Base-by-base conservation (phyloP, 345 rosid species). In the Rhizophora mangle region DNA sequence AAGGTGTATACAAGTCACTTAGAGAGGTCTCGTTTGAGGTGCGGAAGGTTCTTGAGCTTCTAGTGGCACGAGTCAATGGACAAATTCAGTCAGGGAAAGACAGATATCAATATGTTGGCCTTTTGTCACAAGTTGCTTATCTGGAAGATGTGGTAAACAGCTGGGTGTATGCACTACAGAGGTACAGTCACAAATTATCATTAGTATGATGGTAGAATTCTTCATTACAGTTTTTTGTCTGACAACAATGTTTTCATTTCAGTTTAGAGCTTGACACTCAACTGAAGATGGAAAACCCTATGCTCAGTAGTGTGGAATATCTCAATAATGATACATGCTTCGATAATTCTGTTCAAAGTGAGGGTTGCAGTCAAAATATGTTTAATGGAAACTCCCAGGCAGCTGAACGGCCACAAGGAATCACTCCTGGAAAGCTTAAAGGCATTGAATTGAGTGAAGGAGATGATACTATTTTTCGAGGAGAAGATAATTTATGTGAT, bases 81-180 rank as follows among this genome's bases (percentile, higher is more conserved):
- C 89, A 88, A 86, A 77, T 92, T 75, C 84, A 82, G 68, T 87
- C 88, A 69, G 97, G 99, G 49, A 92, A 92, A 79, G 92, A 95
- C 72, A 80, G 85, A 81, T 83, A 84, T 74, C 89, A 73, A 54
- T 92, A 86, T 78, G 68, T 85, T 62, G 87, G 89, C 63, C 82
- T 95, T 64, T 78, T 95, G 59, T 95, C 97, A 22, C 96, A 92
- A 85, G 96, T 92, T 74, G 97, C 99, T 43, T 90, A 85, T 79
- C 74, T 95, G 71, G 99, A 92, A 69, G 99, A 95, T 82, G 69
- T 90, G 82, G 96, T 95, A 46, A 90, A 86, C 73, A 83, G 85
- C 84, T 95, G 97, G 97, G 96, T 81, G 18, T 84, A 86, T 85
- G 78, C 89, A 26, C 79, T 95, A 79, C 91, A 84, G 70, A 86